phyloP scores from a whole-genome alignment of 2,329 filamentous ascomycete species.

The Thelonectria olida region DNA sequence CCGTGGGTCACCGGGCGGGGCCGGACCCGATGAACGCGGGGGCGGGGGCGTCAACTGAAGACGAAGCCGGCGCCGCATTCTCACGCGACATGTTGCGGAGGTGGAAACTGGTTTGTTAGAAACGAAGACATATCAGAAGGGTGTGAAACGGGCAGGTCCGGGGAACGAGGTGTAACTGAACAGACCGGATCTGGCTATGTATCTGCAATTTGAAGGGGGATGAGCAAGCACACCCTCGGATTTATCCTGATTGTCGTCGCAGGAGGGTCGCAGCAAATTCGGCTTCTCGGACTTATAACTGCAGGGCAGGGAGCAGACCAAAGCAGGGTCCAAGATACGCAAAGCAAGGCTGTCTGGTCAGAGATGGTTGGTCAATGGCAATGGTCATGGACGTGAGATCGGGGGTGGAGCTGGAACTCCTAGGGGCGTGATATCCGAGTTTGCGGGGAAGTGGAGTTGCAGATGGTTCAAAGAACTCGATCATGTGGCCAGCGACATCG shows the following conservation, averaged over 20 bases:
- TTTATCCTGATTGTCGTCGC: too few species aligned
- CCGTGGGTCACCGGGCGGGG: neutral
- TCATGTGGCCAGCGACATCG: slow-evolving; percentile 22
- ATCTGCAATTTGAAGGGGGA: neutral
- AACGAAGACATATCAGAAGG: too few species aligned
- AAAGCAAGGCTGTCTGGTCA: slow-evolving; percentile 1
- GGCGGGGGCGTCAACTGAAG: too few species aligned
- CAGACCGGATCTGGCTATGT: neutral
- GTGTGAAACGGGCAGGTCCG: too few species aligned
- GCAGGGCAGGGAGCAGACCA: neutral
- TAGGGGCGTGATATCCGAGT: neutral
- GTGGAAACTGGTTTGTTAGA: too few species aligned
- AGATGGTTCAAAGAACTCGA: slow-evolving; percentile 7
- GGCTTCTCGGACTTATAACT: slow-evolving; percentile 23
- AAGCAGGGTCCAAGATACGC: too few species aligned
- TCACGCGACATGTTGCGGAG: too few species aligned
- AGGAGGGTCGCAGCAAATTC: slow-evolving; percentile 16
- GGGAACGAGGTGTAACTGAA: too few species aligned
- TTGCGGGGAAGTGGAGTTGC: slow-evolving; percentile 19
- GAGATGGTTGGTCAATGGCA: neutral
- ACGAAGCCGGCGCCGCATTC: too few species aligned
- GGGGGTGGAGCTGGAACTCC: neutral
- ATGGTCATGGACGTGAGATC: slow-evolving; percentile 3
- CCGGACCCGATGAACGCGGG: neutral
- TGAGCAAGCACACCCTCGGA: neutral